These are phyloP conservation scores for Tetracentron sinense DNA, from an alignment of 164 flowering plant species.

Conservation along the genomic window DNA sequence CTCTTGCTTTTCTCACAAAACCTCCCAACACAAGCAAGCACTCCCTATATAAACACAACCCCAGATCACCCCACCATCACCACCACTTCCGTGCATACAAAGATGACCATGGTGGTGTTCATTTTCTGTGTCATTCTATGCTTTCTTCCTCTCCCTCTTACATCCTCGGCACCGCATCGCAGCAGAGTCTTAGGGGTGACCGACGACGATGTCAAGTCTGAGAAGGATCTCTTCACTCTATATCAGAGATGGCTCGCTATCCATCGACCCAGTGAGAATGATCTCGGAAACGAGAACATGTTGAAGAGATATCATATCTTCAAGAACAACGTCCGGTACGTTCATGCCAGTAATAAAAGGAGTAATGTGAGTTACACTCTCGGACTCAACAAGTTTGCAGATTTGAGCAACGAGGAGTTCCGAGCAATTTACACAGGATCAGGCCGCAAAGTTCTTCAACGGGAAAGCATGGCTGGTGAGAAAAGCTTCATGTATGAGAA, in stretches of 20 bases:
- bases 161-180: constrained; percentile 8
- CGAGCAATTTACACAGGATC: constrained; percentile 27
- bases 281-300: constrained; percentile 6
- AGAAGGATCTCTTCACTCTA: constrained; percentile 17
- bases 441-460: not conserved
- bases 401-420: constrained; percentile 62
- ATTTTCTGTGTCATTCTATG: constrained; percentile 14
- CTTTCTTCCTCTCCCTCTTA: constrained; percentile 12
- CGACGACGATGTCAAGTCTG: constrained; percentile 20
- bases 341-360: constrained; percentile 26
- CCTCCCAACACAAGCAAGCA: constrained; percentile 16
- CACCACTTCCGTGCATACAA: not conserved
- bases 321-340: constrained; percentile 21
- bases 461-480: constrained; percentile 15
- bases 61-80: not conserved
- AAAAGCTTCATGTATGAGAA: constrained; percentile 23
- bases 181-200: constrained; percentile 12
- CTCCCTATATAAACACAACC: not conserved
- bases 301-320: constrained; percentile 24
- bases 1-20: constrained; percentile 12
- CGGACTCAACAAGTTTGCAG: constrained; percentile 67
- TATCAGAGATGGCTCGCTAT: constrained; percentile 26
- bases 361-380: constrained; percentile 23
- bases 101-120: constrained; percentile 9
- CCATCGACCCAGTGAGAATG: constrained; percentile 14